Percentiles rank a stretch among this genome's conserved stretches.
Evolutionary conservation across 164 flowering plant species (phyloP).

Genomic region (Umbellularia californica): DNA sequence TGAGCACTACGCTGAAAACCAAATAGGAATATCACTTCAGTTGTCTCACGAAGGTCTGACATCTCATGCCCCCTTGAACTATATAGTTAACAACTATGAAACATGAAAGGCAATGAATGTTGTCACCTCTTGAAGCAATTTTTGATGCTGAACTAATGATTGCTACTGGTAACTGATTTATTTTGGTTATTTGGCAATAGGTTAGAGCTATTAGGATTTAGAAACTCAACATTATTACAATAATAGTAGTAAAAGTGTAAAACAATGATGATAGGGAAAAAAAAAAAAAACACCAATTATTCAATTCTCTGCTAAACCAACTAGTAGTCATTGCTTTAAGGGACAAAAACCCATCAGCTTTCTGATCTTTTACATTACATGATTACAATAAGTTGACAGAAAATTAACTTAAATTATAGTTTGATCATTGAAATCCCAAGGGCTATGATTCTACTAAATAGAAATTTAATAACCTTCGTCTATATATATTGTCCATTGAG

Average conservation of each 20-base stretch:
- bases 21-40: not conserved
- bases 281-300: too few relatives aligned
- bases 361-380: too few relatives aligned
- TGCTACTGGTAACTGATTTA: not conserved
- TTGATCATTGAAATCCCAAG: too few relatives aligned
- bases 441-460: too few relatives aligned
- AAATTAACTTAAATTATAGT: too few relatives aligned
- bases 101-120: not conserved
- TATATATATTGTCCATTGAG: too few relatives aligned
- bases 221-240: not conserved
- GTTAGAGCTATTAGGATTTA: not conserved
- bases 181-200: not conserved
- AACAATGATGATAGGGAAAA: not conserved
- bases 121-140: not conserved
- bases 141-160: not conserved
- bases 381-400: too few relatives aligned
- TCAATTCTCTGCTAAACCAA: not conserved
- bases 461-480: too few relatives aligned
- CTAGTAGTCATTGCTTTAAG: too few relatives aligned
- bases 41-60: not conserved
- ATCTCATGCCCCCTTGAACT: not conserved
- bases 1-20: not conserved
- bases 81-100: not conserved
- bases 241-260: not conserved
- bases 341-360: not conserved